A percentile compares a stretch with the other conserved stretches of the same genome.
Conservation (phyloP, 2,329 filamentous ascomycete species). For the Penicillium palitans region DNA sequence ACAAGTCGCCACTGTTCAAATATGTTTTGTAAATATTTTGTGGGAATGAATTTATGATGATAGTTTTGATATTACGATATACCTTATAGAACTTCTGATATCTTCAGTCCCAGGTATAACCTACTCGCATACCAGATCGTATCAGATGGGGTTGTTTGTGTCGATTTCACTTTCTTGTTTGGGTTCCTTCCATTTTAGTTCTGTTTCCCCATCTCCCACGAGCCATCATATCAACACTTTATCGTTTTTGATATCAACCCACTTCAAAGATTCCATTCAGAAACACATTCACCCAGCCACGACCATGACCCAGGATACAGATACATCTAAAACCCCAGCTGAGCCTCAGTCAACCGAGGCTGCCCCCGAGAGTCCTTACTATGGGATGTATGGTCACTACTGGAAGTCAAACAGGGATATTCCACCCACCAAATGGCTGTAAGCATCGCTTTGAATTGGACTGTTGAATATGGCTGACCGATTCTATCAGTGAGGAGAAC, state of each 20-base stretch:
- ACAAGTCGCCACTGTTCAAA: constrained; percentile 45
- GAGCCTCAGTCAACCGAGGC: neutral
- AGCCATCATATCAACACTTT: neutral
- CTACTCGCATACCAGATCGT: too few species aligned
- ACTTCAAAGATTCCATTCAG: neutral
- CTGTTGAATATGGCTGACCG: neutral
- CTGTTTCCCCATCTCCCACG: neutral
- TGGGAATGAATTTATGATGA: neutral
- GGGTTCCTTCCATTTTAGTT: neutral
- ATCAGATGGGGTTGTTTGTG: neutral
- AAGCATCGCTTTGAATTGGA: neutral
- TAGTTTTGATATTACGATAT: neutral
- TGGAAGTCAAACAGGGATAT: neutral
- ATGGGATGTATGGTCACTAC: neutral
- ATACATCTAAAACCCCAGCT: neutral
- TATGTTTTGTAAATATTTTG: constrained; percentile 24
- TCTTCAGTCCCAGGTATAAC: neutral
- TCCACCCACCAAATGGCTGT: neutral
- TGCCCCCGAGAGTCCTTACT: neutral
- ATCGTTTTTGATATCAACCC: neutral
- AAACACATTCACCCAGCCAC: neutral
- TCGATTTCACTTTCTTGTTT: neutral
- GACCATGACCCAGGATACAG: neutral
- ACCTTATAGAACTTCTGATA: too few species aligned
- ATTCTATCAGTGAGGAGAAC: neutral